Base-by-base conservation (phyloP, 78 protist species). In the Andalucia godoyi region DNA sequence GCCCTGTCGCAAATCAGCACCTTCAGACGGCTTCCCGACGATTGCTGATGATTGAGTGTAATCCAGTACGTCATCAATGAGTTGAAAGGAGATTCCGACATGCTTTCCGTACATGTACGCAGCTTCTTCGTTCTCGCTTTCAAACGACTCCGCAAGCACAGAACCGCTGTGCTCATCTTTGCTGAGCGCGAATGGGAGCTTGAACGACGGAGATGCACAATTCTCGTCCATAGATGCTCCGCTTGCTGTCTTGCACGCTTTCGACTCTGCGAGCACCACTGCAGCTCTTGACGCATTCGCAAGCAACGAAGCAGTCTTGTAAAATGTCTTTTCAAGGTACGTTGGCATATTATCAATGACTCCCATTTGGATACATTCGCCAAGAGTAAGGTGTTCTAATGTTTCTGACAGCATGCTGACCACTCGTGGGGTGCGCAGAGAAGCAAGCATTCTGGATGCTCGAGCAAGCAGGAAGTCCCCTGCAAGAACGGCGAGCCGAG, bases 11-110 rank as follows among this genome's bases (percentile, higher is more conserved):
- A 87, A 34, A 67, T 83, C 91, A 15, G 53, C 45, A 21, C 60
- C 81, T 18, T 57, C 29, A 7, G 74, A 46, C 3, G 88, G 93
- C 77, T 88, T 88, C 42, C 94, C 94, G 32, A 81, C 38, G 30
- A 27, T 51, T 50, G 60, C 58, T 15, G 37, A 34, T 12, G 67
- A 69, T 17, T 57, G 49, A 30, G 82, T 71, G 66, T 71, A 85
- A 70, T 90, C 95, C 10, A 90, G 86, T 21, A 77, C 39, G 66
- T 90, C 95, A 45, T 90, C 95, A 41, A 81, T 34, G 47, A 84
- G 57, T 74, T 90, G 95, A 52, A 80, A 90, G 13, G 95, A 92
- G 32, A 90, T 36, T 51, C 95, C 95, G 33, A 90, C 60, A 72
- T 90, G 67, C 18, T 76, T 82, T 18, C 93, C 95, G 55, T 61